Evolutionary conservation across 2,329 filamentous ascomycete genomes (phyloP).

Genomic region (Cladosporium austrohemisphaericum): DNA sequence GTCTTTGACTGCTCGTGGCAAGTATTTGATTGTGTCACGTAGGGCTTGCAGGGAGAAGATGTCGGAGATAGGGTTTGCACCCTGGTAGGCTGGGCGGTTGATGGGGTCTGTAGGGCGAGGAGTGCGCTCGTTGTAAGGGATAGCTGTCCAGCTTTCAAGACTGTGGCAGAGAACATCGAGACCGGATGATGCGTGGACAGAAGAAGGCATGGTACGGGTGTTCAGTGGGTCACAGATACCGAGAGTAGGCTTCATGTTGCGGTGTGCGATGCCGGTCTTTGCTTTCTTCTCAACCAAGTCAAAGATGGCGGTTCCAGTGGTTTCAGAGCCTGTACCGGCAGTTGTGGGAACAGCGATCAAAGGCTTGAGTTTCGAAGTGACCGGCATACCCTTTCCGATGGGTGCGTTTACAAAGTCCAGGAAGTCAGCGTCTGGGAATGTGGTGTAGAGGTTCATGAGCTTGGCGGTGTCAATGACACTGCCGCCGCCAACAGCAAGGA

Average conservation of each 20-base stretch:
- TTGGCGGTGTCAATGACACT: conserved; percentile 98
- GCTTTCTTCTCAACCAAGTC: conserved; percentile 84
- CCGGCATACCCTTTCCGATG: conserved; percentile 75
- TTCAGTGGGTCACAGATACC: conserved; percentile 86
- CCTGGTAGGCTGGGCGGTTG: conserved; percentile 88
- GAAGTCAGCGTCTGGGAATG: conserved; percentile 88
- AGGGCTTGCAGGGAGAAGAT: conserved; percentile 91
- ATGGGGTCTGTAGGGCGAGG: conserved; percentile 87
- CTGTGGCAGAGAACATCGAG: conserved; percentile 94
- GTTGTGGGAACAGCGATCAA: conserved; percentile 82
- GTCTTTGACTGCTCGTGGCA: conserved; percentile 80
- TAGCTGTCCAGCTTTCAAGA: conserved; percentile 95
- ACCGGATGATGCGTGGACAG: conserved; percentile 86
- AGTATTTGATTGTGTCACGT: conserved; percentile 79
- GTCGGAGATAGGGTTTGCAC: conserved; percentile 94
- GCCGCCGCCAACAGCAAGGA: conserved; percentile 85
- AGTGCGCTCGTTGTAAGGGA: conserved; percentile 81
- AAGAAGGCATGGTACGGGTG: conserved; percentile 90
- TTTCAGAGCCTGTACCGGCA: conserved; percentile 85
- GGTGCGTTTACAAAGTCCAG: conserved; percentile 97
- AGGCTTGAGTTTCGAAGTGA: conserved; percentile 67
- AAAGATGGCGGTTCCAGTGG: conserved; percentile 96
- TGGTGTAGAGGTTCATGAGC: conserved; percentile 94
- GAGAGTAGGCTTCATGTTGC: conserved; percentile 90
- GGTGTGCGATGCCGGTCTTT: conserved; percentile 94